Evolutionary conservation across 2,329 filamentous ascomycete species (phyloP).

Genomic region (Ophiostoma ips): DNA sequence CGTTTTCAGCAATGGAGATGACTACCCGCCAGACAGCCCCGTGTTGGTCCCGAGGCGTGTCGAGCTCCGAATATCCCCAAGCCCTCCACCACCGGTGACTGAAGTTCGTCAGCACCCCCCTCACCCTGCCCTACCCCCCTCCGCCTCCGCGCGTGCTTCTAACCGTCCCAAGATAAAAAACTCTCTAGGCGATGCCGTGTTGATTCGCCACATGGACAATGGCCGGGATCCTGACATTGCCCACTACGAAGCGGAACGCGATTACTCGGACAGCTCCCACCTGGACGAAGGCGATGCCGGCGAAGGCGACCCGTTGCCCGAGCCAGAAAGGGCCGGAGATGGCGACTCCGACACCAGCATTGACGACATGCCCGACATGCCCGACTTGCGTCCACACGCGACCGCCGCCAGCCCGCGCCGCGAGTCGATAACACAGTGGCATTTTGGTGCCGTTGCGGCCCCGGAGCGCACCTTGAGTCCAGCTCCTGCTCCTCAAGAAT

Average conservation of each 20-base stretch:
- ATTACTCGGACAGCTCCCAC: background rate
- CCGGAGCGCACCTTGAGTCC: too few relatives aligned
- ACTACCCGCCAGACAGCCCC: constrained; percentile 22
- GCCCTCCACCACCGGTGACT: constrained; percentile 32
- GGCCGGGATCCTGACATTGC: constrained; percentile 54
- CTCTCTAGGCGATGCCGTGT: constrained; percentile 50
- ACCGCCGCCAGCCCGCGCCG: background rate
- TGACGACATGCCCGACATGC: too few relatives aligned
- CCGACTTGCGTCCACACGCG: background rate
- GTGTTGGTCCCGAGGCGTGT: constrained; percentile 22
- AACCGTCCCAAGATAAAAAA: constrained; percentile 41
- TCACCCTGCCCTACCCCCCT: constrained; percentile 16
- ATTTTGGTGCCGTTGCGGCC: too few relatives aligned
- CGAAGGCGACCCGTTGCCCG: background rate
- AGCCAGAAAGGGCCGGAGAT: background rate
- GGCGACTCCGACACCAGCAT: background rate
- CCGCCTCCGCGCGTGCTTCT: constrained; percentile 28
- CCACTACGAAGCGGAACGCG: constrained; percentile 27
- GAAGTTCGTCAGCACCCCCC: constrained; percentile 27
- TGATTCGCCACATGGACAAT: constrained; percentile 50
- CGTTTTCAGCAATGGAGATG: constrained; percentile 26
- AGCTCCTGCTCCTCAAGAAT: too few relatives aligned
- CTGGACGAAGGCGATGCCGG: background rate
- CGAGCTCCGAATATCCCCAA: constrained; percentile 35
- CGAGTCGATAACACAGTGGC: too few relatives aligned